A percentile compares a stretch with the other conserved stretches of the same genome.
Conservation (phyloP, 129 eudicot genomes). For the Solidago caesia region DNA sequence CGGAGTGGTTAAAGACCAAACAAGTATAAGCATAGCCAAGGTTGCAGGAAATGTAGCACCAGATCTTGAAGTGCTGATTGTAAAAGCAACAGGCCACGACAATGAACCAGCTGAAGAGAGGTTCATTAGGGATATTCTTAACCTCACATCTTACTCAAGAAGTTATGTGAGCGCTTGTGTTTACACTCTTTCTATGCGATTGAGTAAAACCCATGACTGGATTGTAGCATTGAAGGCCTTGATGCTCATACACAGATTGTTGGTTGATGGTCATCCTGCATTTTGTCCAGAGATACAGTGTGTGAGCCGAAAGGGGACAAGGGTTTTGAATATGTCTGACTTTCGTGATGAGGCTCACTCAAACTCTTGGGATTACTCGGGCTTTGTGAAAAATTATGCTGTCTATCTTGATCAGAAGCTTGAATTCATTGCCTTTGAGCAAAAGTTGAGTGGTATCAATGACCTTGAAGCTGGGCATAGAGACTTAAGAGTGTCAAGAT, state of each 20-base stretch:
- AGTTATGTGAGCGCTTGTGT: conserved; percentile 50
- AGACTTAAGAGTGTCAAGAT: conserved; percentile 26
- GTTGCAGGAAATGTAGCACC: conserved; percentile 70
- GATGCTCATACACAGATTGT: conserved; percentile 59
- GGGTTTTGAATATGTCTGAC: conserved; percentile 65
- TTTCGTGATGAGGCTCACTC: conserved; percentile 67
- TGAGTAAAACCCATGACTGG: conserved; percentile 68
- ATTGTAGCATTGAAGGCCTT: conserved; percentile 62
- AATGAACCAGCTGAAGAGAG: conserved; percentile 56
- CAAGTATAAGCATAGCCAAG: conserved; percentile 71
- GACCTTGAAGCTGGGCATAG: conserved; percentile 36
- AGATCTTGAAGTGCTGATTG: conserved; percentile 65
- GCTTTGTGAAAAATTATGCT: conserved; percentile 64
- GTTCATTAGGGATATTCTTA: conserved; percentile 47
- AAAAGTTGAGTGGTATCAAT: conserved; percentile 38
- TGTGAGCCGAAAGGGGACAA: conserved; percentile 51
- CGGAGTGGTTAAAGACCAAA: conserved; percentile 73
- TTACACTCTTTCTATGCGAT: conserved; percentile 43
- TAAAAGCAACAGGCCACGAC: conserved; percentile 73
- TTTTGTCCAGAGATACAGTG: conserved; percentile 44
- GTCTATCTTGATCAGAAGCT: conserved; percentile 58
- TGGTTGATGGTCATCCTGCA: conserved; percentile 48
- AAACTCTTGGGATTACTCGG: conserved; percentile 72
- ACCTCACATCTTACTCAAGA: conserved; percentile 35
- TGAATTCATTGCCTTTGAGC: conserved; percentile 51